These are phyloP conservation scores for Colletotrichum sp. DNA, from an alignment of 2,329 filamentous ascomycete genomes.

Conservation along the genomic window DNA sequence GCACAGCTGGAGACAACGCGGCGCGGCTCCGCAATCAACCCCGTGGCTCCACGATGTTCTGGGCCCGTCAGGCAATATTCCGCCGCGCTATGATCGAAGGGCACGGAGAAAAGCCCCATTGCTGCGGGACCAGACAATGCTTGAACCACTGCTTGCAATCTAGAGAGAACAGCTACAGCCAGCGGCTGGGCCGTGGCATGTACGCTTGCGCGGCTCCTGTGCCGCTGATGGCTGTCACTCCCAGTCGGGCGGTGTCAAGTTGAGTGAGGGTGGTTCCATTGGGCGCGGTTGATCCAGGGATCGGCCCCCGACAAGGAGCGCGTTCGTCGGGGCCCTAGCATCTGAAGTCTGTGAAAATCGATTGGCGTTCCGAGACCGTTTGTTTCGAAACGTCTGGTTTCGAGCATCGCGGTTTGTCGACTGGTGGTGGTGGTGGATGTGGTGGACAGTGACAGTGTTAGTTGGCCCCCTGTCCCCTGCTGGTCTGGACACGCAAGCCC, in stretches of 20 bases:
- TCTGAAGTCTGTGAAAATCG: neutral
- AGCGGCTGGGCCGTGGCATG: neutral
- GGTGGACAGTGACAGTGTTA: neutral
- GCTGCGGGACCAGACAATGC: neutral
- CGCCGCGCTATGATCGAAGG: neutral
- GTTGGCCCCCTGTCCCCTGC: neutral
- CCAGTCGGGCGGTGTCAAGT: conserved; percentile 3
- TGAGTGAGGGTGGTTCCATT: conserved; percentile 5
- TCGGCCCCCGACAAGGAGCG: neutral
- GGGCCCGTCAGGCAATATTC: neutral
- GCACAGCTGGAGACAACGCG: neutral
- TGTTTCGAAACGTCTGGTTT: conserved; percentile 12
- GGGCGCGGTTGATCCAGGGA: neutral
- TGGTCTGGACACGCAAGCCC: conserved; percentile 11
- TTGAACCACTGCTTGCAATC: neutral
- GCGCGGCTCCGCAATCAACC: conserved; percentile 3
- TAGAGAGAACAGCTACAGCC: neutral
- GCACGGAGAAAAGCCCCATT: neutral
- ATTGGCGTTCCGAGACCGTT: neutral
- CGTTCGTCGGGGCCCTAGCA: neutral
- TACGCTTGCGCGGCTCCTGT: conserved; percentile 4
- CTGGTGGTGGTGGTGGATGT: neutral
- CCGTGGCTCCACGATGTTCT: neutral
- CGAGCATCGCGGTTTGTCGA: neutral
- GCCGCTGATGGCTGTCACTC: neutral